Conservation (phyloP, 2,329 filamentous ascomycete genomes). For the Pseudogymnoascus sp. region DNA sequence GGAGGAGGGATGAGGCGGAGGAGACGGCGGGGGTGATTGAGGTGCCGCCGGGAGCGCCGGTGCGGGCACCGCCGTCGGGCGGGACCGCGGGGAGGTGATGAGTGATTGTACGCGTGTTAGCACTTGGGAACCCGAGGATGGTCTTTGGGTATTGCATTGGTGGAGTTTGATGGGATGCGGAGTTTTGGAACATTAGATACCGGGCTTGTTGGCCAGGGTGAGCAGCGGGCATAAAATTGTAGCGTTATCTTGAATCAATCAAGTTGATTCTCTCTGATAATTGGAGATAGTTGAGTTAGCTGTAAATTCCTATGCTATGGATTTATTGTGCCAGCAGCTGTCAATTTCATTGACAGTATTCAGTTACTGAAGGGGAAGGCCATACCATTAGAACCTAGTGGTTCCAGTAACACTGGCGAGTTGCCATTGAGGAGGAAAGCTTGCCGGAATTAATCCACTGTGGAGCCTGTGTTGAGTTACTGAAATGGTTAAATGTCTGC, state of each 20-base stretch:
- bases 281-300: neutral
- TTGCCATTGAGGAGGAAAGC: neutral
- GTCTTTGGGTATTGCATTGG: neutral
- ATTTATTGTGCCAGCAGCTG: neutral
- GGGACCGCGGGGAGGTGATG: neutral
- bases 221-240: neutral
- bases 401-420: neutral
- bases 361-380: neutral
- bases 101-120: neutral
- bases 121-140: neutral
- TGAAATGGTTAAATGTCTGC: neutral
- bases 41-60: neutral
- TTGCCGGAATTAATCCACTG: neutral
- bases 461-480: neutral
- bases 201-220: neutral
- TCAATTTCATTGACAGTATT: neutral
- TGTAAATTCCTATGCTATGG: neutral
- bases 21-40: neutral
- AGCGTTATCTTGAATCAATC: neutral
- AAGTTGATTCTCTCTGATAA: neutral
- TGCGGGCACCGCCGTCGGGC: neutral
- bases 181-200: neutral
- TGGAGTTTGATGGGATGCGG: neutral
- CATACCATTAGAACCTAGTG: neutral
- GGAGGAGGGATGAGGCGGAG: neutral